Base-by-base conservation (phyloP, 2,329 filamentous ascomycete genomes). In the Neopestalotiopsis clavispora region DNA sequence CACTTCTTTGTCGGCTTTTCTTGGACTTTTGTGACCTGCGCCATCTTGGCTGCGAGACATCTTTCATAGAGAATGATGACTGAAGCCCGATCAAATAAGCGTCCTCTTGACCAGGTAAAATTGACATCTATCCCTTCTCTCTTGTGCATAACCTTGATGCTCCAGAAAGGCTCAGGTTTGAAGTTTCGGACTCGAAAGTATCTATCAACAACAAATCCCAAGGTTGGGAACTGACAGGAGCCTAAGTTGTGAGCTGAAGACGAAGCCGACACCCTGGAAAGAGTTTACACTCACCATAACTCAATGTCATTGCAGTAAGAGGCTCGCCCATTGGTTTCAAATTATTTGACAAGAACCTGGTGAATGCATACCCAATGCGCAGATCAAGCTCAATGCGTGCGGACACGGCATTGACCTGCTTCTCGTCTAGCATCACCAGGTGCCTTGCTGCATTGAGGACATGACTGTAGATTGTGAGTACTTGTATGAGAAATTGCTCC, bases 151-250 rank as follows among this genome's bases (percentile, higher is more conserved):
- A 99, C 86, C 74, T 92, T 95, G 83, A 99, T 97, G 69, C 88
- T 88, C 96, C 96, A 99, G 80, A 98, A 99, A 0, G 89, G 84
- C 77, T 99, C 96, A 0, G 95, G 92, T 1, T 96, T 90, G 79
- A 99, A 99, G 74, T 97, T 97, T 71, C 94, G 91, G 65, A 99
- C 96, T 65, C 93, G 91, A 75, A 97, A 94, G 79, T 98, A 99
- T 62, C 95, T 90, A 80, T 99, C 96, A 6, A 99, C 96, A 1
- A 99, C 95, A 73, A 99, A 99, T 0, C 96, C 96, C 4, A 99
- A 85, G 0, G 96, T 98, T 1, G 96, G 96, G 75, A 99, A 99
- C 78, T 99, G 96, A 73, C 96, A 99, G 4, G 95, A 97, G 14
- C 89, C 93, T 93, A 45, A 7, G 2, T 20, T 67, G 70, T 74